Base-by-base conservation (phyloP, 768 basidiomycete species). In the Roridomyces roridus region DNA sequence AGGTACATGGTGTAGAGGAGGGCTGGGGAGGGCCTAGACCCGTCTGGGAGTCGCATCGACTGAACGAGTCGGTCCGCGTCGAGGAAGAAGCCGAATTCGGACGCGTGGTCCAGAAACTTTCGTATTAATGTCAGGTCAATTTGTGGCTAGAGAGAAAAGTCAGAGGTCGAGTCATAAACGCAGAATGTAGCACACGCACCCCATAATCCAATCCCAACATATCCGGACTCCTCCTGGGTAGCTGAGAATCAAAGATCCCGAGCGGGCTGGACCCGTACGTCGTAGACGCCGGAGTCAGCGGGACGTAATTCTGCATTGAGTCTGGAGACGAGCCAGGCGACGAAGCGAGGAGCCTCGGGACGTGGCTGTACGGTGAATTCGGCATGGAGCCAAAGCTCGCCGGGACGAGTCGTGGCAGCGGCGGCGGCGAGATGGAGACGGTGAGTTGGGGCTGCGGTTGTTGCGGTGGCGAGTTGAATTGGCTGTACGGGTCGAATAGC, bases 41-140 rank as follows among this genome's bases (percentile, higher is more conserved):
- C 20, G 59, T 48, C 31, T 11, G 31, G 15, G 7, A 34, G 7
- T 34, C 15, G 31, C 15, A 8, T 34, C 11, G 31, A 3, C 15
- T 34, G 31, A 10, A 73, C 62, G 46, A 85, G 77, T 6, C 80
- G 76, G 10, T 68, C 59, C n/a, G 70, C 40, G 60, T 81, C 63
- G 51, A 92, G 81, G 69, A 91, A 92, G 65, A 91, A 85, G 4
- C 87, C 87, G 52, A 89, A 78, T 61, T 85, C 80, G 31, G 75
- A 68, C 0, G 82, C 78, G 62, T 89, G 78, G 15, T 80, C 82
- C 10, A 85, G 67, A 65, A 93, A 86, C 24, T 73, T 74, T 64
- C 86, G 82, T 5, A 88, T 67, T 34, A 59, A 34, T 39, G 34
- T 69, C 72, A 66, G 65, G 78, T 79, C 77, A 68, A 53, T 34